Conservation (phyloP, 2,329 filamentous ascomycete species). For the Trichoderma asperellum region DNA sequence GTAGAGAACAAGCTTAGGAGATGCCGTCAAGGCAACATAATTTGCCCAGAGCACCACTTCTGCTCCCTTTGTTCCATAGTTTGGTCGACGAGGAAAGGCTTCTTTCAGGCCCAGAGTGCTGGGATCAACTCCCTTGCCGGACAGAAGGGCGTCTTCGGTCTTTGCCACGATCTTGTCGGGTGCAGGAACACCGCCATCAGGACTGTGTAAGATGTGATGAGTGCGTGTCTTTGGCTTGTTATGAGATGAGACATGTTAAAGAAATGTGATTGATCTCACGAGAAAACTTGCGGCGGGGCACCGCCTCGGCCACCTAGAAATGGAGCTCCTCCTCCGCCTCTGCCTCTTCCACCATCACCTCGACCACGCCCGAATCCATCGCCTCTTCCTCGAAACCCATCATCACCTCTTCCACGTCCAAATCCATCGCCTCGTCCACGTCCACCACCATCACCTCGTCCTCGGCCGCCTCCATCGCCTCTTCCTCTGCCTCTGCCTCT, state of each 20-base stretch:
- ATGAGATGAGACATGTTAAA: not conserved
- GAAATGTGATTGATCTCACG: constrained; percentile 13
- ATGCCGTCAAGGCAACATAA: constrained; percentile 28
- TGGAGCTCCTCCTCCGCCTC: constrained; percentile 12
- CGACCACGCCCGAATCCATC: not conserved
- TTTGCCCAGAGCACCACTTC: constrained; percentile 30
- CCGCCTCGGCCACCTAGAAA: constrained; percentile 20
- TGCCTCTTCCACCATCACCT: not conserved
- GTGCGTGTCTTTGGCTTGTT: not conserved
- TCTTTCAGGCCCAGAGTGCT: constrained; percentile 20
- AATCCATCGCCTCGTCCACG: not conserved
- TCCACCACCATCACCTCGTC: not conserved
- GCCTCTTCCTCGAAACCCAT: not conserved
- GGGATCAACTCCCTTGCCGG: constrained; percentile 11
- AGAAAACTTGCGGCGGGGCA: constrained; percentile 15
- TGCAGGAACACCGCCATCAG: constrained; percentile 7
- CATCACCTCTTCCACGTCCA: constrained; percentile 36
- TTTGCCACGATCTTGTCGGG: constrained; percentile 22
- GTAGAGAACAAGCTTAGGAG: constrained; percentile 28
- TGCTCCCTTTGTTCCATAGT: constrained; percentile 29
- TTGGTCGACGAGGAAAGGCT: constrained; percentile 28
- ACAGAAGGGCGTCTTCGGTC: constrained; percentile 26
- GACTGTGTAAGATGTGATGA: not conserved
- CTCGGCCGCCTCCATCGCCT: constrained; percentile 33
- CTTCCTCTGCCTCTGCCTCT: constrained; percentile 5